A percentile compares a stretch with the other conserved stretches of the same genome.
These are phyloP conservation scores for Paradendryphiella salina DNA, from an alignment of 2,329 filamentous ascomycete genomes.

Conservation along the genomic window DNA sequence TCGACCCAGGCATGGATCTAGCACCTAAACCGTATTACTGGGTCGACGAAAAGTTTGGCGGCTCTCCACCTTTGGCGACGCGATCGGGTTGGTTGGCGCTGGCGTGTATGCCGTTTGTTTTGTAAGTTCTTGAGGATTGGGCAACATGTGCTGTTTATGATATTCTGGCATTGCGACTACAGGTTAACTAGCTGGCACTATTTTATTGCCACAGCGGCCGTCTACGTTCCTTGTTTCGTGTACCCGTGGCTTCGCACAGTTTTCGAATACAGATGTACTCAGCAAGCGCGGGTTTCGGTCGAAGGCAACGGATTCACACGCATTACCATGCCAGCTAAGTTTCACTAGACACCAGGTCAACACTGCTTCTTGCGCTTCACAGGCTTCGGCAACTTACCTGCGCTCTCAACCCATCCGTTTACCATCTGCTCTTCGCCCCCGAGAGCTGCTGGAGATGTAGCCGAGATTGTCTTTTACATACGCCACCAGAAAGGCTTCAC, in stretches of 20 bases:
- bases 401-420: constrained; percentile 58
- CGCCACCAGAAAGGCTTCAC: constrained; percentile 57
- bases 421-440: constrained; percentile 57
- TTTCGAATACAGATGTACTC: constrained; percentile 55
- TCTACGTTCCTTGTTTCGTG: constrained; percentile 56
- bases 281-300: constrained; percentile 48
- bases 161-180: constrained; percentile 64
- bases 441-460: background rate
- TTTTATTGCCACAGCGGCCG: constrained; percentile 59
- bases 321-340: constrained; percentile 32
- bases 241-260: constrained; percentile 54
- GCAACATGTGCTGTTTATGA: constrained; percentile 52
- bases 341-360: constrained; percentile 57
- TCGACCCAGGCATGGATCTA: constrained; percentile 24
- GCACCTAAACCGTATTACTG: constrained; percentile 29
- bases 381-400: constrained; percentile 46
- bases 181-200: constrained; percentile 55
- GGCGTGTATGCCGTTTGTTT: constrained; percentile 29
- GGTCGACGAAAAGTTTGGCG: constrained; percentile 21
- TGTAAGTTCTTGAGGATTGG: constrained; percentile 13
- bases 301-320: constrained; percentile 28
- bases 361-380: constrained; percentile 61
- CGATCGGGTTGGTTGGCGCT: constrained; percentile 37
- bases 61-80: constrained; percentile 37
- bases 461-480: constrained; percentile 59